Base-by-base conservation (phyloP, 2,329 filamentous ascomycete species). In the Lomentospora prolificans region DNA sequence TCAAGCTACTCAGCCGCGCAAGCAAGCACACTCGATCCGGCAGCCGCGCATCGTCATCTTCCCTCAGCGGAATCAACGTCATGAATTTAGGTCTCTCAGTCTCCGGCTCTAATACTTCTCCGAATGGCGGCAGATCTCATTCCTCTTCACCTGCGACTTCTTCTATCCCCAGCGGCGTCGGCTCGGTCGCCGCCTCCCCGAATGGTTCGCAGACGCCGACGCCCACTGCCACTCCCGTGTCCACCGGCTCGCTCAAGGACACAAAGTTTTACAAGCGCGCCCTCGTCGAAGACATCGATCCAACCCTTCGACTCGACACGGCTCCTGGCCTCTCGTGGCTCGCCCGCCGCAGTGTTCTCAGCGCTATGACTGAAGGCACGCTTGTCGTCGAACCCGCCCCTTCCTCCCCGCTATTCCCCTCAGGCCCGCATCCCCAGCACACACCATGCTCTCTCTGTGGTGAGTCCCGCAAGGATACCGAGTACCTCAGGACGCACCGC, bases 251-350 rank as follows among this genome's bases (percentile, higher is more conserved):
- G 3, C 73, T 99, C 41, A 95, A 94, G 65, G 94, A 97, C 57
- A 89, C 87, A 27, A 89, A 87, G 61, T 99, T 97, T 66, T 99
- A 92, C 74, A 97, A 97, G 73, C 85, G 94, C 50, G 85, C 85
- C 4, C 71, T 97, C 25, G 79, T 82, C 19, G 94, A 99, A 68
- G 94, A 99, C 65, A 89, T 99, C 57, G 94, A 99, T 66, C 94
- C 94, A 0, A 96, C 94, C 0, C 74, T 99, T 8, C 85, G 94
- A 44, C 80, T 99, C 3, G 94, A 99, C 67, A 80, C 84, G 2
- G 91, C 94, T 0, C 94, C 94, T 0, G 89, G 91, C 0, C 80
- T 99, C 27, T 96, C 90, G 0, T 99, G 94, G 90, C 79, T 99
- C 50, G 90, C 89, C 51, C 86, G 92, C 50, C 85, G 94, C 57